A percentile compares a stretch with the other conserved stretches of the same genome.
Evolutionary conservation across 345 rosid genomes (phyloP).

Genomic region (Jatropha curcas): DNA sequence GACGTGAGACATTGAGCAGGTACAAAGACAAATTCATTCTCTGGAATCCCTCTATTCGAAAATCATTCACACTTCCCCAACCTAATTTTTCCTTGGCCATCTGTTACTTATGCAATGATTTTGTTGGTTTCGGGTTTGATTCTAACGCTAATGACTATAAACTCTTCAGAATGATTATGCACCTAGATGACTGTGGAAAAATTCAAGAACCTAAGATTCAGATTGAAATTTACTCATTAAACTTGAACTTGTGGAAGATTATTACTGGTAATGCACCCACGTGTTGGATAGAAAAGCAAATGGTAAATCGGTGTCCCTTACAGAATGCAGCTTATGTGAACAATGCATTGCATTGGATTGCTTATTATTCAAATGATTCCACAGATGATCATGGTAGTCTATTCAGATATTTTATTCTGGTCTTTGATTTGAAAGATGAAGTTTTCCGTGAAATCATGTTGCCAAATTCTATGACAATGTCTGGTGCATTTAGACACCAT

Average conservation of each 20-base stretch:
- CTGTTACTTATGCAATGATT: too few relatives aligned
- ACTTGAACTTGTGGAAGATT: neutral
- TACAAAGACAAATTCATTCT: neutral
- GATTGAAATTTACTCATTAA: neutral
- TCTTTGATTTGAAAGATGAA: neutral
- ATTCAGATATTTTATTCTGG: neutral
- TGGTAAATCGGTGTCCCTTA: neutral
- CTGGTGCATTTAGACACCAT: neutral
- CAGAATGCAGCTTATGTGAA: conserved; percentile 3
- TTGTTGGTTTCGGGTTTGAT: neutral
- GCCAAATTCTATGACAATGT: neutral
- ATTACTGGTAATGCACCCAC: neutral
- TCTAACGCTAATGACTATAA: too few relatives aligned
- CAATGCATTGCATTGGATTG: neutral
- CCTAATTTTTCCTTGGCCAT: too few relatives aligned
- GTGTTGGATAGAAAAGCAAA: too few relatives aligned
- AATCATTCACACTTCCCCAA: neutral
- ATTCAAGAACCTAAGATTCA: too few relatives aligned
- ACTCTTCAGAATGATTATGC: neutral
- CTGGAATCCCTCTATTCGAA: neutral
- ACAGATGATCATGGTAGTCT: too few relatives aligned
- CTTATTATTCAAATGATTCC: too few relatives aligned
- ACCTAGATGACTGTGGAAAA: too few relatives aligned
- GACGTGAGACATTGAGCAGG: too few relatives aligned
- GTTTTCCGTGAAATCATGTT: neutral